These are phyloP conservation scores for Phytophthora pistaciae DNA, from an alignment of 352 stramenopile species.

Conservation along the genomic window DNA sequence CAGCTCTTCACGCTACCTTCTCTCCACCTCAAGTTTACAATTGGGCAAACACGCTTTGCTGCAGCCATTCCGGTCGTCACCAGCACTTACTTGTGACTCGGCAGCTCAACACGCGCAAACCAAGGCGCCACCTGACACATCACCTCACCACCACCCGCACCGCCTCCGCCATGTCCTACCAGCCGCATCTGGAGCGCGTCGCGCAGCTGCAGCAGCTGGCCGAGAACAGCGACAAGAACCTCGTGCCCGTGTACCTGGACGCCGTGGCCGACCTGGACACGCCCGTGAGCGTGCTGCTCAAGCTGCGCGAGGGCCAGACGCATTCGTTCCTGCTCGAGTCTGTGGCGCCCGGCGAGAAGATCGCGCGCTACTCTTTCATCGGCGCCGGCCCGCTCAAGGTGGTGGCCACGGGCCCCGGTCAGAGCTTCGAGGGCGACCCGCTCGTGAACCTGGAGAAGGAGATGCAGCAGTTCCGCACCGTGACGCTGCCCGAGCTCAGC, in stretches of 20 bases:
- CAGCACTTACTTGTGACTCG: constrained; percentile 4
- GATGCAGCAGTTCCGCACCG: constrained; percentile 77
- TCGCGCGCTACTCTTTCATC: constrained; percentile 92
- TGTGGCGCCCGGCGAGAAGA: constrained; percentile 86
- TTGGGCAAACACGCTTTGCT: constrained; percentile 2
- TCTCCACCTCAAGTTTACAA: constrained; percentile 2
- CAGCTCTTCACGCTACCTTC: constrained; percentile 10
- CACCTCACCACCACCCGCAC: not conserved
- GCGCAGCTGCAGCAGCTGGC: constrained; percentile 59
- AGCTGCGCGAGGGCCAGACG: constrained; percentile 79
- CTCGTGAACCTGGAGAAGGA: constrained; percentile 82
- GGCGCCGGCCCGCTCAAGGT: constrained; percentile 85
- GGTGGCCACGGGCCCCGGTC: constrained; percentile 67
- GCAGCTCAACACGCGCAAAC: not conserved
- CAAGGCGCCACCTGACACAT: constrained; percentile 1
- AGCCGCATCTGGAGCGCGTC: constrained; percentile 71
- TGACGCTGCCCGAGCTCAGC: constrained; percentile 75
- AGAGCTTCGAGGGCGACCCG: constrained; percentile 74
- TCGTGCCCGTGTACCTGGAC: constrained; percentile 88
- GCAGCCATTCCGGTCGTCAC: constrained; percentile 15
- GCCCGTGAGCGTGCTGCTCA: constrained; percentile 90
- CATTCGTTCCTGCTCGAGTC: constrained; percentile 91
- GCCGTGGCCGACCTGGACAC: constrained; percentile 88
- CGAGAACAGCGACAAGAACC: constrained; percentile 84
- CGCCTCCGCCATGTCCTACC: constrained; percentile 52